Percentiles rank a stretch among this genome's conserved stretches.
Conservation (phyloP, 441 rosid species). For the Populus trichocarpa region DNA sequence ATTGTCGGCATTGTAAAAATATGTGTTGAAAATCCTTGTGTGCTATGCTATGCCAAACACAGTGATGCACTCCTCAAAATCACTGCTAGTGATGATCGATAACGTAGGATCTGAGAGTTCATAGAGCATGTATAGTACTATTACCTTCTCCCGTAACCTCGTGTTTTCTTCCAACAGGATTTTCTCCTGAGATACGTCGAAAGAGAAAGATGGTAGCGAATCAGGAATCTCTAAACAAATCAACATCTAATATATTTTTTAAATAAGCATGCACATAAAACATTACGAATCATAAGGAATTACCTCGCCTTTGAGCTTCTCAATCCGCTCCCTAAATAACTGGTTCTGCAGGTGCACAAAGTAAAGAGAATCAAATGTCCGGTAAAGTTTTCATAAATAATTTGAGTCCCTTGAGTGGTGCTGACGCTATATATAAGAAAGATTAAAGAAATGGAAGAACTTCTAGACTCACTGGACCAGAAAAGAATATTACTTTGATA, state of each 20-base stretch:
- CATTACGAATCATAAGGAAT: background rate
- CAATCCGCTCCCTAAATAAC: slow-evolving; percentile 49
- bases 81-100: background rate
- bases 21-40: background rate
- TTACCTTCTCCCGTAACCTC: slow-evolving; percentile 42
- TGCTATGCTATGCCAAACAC: too few species aligned
- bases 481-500: too few species aligned
- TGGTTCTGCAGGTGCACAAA: slow-evolving; percentile 42
- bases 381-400: background rate
- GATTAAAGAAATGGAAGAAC: too few species aligned
- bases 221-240: background rate
- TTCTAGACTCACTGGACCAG: too few species aligned
- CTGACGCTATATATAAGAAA: too few species aligned
- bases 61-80: too few species aligned
- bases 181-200: slow-evolving; percentile 39
- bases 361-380: background rate
- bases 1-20: background rate
- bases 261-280: background rate
- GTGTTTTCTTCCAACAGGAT: slow-evolving; percentile 43
- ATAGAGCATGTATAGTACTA: background rate
- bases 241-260: background rate
- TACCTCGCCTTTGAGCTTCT: slow-evolving; percentile 67
- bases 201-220: background rate
- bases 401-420: background rate
- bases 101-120: background rate